Conservation (phyloP, 2,329 filamentous ascomycete species). For the Botryotinia calthae region DNA sequence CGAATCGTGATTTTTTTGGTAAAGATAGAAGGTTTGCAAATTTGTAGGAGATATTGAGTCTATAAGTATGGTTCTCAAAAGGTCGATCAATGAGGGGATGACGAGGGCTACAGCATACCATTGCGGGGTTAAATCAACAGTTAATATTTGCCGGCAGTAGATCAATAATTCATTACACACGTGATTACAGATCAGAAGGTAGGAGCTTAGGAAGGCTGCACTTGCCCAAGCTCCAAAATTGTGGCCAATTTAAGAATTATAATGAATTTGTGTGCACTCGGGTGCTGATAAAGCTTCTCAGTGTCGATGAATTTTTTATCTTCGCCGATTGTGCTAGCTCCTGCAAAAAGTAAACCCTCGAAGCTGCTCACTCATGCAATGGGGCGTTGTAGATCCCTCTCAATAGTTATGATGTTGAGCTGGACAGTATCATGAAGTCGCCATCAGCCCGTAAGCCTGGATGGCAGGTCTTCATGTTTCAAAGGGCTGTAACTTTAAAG, state of each 20-base stretch:
- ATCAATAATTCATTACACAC: neutral
- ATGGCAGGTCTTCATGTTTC: neutral
- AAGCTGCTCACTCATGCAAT: neutral
- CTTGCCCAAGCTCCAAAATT: neutral
- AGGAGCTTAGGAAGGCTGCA: neutral
- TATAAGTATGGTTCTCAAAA: neutral
- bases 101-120: neutral
- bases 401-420: neutral
- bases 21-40: neutral
- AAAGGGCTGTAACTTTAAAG: neutral
- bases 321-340: neutral
- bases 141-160: slow-evolving; percentile 11
- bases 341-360: neutral
- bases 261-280: neutral
- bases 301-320: neutral
- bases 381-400: neutral
- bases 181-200: neutral
- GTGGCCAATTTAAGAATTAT: neutral
- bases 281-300: neutral
- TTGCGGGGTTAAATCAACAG: slow-evolving; percentile 4
- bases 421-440: neutral
- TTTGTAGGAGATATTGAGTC: neutral
- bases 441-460: neutral
- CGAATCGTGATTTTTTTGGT: neutral
- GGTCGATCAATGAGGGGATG: slow-evolving; percentile 15